Percentiles rank a stretch among this genome's conserved stretches.
Conservation (phyloP, 495 filamentous ascomycete species). For the Hypoxylon rickii region DNA sequence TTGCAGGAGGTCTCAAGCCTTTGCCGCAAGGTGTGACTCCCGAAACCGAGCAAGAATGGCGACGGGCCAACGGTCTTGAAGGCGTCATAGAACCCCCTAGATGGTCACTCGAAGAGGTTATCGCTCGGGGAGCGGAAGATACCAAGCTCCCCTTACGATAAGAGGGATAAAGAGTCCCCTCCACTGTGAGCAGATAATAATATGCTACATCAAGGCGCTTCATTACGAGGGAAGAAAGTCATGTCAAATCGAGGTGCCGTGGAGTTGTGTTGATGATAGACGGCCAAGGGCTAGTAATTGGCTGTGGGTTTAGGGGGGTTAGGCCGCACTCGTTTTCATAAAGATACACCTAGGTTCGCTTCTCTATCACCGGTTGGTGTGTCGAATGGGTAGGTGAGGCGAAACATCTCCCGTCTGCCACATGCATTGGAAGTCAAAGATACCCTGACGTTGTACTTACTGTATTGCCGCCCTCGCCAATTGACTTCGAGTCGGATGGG, state of each 20-base stretch:
- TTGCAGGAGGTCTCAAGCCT: slow-evolving; percentile 84
- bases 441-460: slow-evolving; percentile 33
- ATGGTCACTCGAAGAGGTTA: slow-evolving; percentile 80
- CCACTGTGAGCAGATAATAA: slow-evolving; percentile 18
- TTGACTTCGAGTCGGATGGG: slow-evolving; percentile 21
- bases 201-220: slow-evolving; percentile 33
- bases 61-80: slow-evolving; percentile 59
- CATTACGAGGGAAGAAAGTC: slow-evolving; percentile 23
- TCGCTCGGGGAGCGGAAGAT: slow-evolving; percentile 78
- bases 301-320: slow-evolving; percentile 16
- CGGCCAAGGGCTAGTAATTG: slow-evolving; percentile 28
- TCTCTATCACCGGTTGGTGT: slow-evolving; percentile 34
- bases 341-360: slow-evolving; percentile 38
- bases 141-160: slow-evolving; percentile 71
- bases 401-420: slow-evolving; percentile 28
- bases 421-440: slow-evolving; percentile 26
- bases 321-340: slow-evolving; percentile 37
- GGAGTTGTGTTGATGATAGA: slow-evolving; percentile 36
- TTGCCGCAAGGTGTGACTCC: slow-evolving; percentile 67
- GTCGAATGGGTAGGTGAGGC: slow-evolving; percentile 23
- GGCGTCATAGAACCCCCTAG: slow-evolving; percentile 67
- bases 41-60: slow-evolving; percentile 73
- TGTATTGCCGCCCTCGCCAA: slow-evolving; percentile 26
- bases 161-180: background rate
- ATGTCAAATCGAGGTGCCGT: slow-evolving; percentile 37